Percentiles rank a stretch among this genome's conserved stretches.
Evolutionary conservation across 148 eudicot species (phyloP).

Genomic region (Chenopodium berlandieri): DNA sequence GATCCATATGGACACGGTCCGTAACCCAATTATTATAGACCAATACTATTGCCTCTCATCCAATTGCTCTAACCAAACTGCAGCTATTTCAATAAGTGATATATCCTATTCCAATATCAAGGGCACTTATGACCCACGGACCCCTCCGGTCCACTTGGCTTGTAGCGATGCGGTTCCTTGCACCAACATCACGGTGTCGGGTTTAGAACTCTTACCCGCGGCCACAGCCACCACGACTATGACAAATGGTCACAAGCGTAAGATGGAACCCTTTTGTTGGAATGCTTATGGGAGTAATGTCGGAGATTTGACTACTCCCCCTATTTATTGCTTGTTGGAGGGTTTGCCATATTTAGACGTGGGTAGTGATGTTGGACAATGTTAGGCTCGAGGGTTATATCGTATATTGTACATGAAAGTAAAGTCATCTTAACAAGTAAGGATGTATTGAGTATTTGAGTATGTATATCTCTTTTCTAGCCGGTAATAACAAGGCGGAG

Average conservation of each 20-base stretch:
- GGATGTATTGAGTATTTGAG: background rate
- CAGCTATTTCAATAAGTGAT: slow-evolving; percentile 53
- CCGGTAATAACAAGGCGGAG: background rate
- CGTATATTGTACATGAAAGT: background rate
- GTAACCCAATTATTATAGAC: slow-evolving; percentile 88
- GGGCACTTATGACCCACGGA: slow-evolving; percentile 66
- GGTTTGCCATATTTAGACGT: slow-evolving; percentile 44
- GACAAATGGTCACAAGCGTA: slow-evolving; percentile 14
- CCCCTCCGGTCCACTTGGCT: slow-evolving; percentile 59
- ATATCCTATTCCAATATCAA: slow-evolving; percentile 48
- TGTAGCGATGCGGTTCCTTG: slow-evolving; percentile 78
- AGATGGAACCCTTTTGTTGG: slow-evolving; percentile 63
- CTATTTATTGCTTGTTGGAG: slow-evolving; percentile 61
- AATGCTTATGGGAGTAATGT: slow-evolving; percentile 59
- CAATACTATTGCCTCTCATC: slow-evolving; percentile 72
- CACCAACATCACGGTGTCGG: slow-evolving; percentile 55
- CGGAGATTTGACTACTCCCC: slow-evolving; percentile 38
- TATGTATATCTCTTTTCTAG: background rate
- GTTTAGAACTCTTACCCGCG: slow-evolving; percentile 50
- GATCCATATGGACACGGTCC: slow-evolving; percentile 78
- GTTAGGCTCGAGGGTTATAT: slow-evolving; percentile 30
- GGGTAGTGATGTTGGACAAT: slow-evolving; percentile 30
- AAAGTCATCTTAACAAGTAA: background rate
- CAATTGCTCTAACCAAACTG: slow-evolving; percentile 62
- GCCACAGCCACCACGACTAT: slow-evolving; percentile 12